These are phyloP conservation scores for Scheffersomyces ergatensis DNA, from an alignment of 805 yeast genomes.

Conservation along the genomic window DNA sequence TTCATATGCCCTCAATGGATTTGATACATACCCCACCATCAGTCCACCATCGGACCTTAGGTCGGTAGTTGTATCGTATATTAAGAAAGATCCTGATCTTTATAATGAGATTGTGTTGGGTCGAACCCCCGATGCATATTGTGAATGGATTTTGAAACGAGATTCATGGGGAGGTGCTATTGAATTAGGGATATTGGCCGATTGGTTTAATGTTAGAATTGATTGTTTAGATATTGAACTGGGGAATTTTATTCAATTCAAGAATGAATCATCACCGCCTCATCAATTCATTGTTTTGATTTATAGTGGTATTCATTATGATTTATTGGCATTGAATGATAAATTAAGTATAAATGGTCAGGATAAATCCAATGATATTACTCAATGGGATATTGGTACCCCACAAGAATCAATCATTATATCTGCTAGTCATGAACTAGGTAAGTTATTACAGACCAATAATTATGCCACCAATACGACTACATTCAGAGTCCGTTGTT, in stretches of 20 bases:
- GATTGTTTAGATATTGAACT: conserved; percentile 65
- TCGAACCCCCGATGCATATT: conserved; percentile 44
- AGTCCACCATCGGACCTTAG: conserved; percentile 51
- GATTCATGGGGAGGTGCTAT: conserved; percentile 85
- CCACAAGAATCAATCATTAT: conserved; percentile 30
- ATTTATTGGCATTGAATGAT: conserved; percentile 46
- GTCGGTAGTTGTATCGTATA: conserved; percentile 46
- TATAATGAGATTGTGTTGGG: conserved; percentile 63
- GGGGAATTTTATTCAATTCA: conserved; percentile 54
- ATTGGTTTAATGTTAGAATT: conserved; percentile 49
- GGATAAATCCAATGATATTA: conserved; percentile 29
- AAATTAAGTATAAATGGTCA: conserved; percentile 14
- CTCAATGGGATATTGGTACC: conserved; percentile 40
- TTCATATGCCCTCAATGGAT: conserved; percentile 44
- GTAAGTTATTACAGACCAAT: conserved; percentile 42
- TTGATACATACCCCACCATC: conserved; percentile 28
- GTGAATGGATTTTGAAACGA: conserved; percentile 57
- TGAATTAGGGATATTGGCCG: conserved; percentile 62
- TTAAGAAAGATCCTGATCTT: conserved; percentile 33
- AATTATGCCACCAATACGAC: conserved; percentile 68
- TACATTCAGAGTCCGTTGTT: conserved; percentile 55
- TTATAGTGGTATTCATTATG: conserved; percentile 76
- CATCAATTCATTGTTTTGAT: conserved; percentile 49
- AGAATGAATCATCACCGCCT: conserved; percentile 30
- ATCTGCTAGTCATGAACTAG: conserved; percentile 37